Evolutionary conservation across 345 rosid species (phyloP).

Genomic region (Linum tenue): DNA sequence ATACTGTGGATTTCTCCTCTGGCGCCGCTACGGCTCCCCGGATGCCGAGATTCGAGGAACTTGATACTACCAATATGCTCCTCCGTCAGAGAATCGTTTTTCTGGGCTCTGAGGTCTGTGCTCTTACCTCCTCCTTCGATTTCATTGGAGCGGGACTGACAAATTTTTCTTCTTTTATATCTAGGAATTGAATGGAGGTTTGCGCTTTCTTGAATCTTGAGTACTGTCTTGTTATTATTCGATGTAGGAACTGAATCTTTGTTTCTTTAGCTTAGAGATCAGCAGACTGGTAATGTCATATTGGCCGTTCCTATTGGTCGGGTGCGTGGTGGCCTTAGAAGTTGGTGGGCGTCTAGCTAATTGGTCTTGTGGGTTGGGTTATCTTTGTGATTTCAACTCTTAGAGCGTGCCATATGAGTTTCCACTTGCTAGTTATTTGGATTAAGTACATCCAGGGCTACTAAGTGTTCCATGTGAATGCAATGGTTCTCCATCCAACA

Average conservation of each 20-base stretch:
- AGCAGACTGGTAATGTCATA: no score
- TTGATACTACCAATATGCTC: slow-evolving; percentile 79
- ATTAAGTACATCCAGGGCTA: no score
- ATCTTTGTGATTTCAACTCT: no score
- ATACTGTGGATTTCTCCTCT: slow-evolving; percentile 34
- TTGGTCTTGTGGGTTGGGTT: no score
- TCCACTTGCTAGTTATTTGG: no score
- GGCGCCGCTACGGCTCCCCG: slow-evolving; percentile 36
- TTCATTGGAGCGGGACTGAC: neutral
- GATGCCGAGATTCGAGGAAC: slow-evolving; percentile 73
- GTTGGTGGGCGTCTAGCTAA: no score
- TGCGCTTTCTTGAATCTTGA: neutral
- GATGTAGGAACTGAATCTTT: neutral
- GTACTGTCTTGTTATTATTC: neutral
- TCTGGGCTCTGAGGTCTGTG: slow-evolving; percentile 65
- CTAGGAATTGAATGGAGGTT: slow-evolving; percentile 3
- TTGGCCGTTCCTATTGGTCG: no score
- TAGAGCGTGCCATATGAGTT: no score
- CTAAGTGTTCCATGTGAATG: no score
- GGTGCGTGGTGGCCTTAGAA: no score
- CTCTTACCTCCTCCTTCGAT: neutral
- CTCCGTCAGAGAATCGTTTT: slow-evolving; percentile 89
- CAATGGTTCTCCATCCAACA: no score
- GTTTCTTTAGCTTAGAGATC: no score
- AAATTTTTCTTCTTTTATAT: neutral